These are phyloP conservation scores for Schwanniomyces occidentalis DNA, from an alignment of 805 yeast genomes.

Conservation along the genomic window DNA sequence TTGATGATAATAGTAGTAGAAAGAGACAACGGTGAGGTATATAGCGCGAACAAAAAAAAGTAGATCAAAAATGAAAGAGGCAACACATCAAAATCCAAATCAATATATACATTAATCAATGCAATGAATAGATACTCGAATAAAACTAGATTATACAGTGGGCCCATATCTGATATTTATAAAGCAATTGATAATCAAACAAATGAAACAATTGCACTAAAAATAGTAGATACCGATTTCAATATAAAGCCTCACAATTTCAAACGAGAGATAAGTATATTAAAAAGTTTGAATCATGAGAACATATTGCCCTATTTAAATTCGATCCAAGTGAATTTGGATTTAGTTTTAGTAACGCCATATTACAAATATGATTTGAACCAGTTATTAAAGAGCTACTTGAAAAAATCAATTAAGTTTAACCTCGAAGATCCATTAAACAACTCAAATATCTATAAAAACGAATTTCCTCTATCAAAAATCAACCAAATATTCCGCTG, in stretches of 20 bases:
- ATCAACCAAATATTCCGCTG: conserved; percentile 14
- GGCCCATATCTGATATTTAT: conserved; percentile 37
- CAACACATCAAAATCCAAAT: background rate
- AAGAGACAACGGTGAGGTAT: conserved; percentile 24
- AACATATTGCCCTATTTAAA: conserved; percentile 20
- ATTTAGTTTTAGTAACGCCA: conserved; percentile 33
- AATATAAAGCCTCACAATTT: conserved; percentile 37
- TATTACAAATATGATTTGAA: conserved; percentile 27
- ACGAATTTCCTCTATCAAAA: conserved; percentile 13
- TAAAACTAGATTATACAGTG: conserved; percentile 26
- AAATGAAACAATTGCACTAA: conserved; percentile 27
- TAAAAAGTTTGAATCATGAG: conserved; percentile 18
- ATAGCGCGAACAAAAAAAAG: conserved; percentile 1
- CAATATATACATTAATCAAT: background rate
- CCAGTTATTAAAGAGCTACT: conserved; percentile 19
- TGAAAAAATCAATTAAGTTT: conserved; percentile 22
- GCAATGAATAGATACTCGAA: conserved; percentile 16
- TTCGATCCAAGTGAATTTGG: conserved; percentile 27
- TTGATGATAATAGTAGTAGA: conserved; percentile 21
- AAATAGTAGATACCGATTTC: conserved; percentile 40
- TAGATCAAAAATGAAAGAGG: background rate
- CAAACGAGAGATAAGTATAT: conserved; percentile 28
- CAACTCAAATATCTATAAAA: conserved; percentile 10
- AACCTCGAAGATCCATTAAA: conserved; percentile 23
- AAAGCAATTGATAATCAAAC: conserved; percentile 16